Evolutionary conservation across 345 rosid species (phyloP), one percentile per base, ranked within the genome.

Genomic region (Gossypium mustelinum): DNA sequence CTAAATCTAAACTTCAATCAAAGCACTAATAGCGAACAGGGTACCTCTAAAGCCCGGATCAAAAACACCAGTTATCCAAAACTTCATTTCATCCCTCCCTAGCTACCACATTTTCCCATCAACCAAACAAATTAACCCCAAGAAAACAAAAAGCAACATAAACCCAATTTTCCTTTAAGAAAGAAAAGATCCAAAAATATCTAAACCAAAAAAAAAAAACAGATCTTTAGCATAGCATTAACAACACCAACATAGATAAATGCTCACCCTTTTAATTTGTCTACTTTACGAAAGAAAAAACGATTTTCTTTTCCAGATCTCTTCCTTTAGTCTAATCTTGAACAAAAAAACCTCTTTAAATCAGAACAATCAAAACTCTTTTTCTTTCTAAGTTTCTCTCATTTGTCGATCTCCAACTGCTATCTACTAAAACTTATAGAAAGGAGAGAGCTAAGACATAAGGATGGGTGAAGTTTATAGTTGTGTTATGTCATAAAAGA

Each of bases 171-270:
- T 12, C 52, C 24, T 59, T 25, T 7, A 71, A 73, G 70, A 18
- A 55, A 74, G 63, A 62, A 75, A 67, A 71, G 64, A 77, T 66
- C 52, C 74, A 69, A 60, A 9, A 64, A 45, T 68, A 73, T 67
- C 73, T 9, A 4, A 57, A 70, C 22, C 24, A 74, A 22, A 63
- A 17, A 0, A 27, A 16, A 64, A 65, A 45, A 51, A 27, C 45
- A 70, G 61, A 70, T 70, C 73, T 52, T 52, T 2, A 52, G 17
- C 61, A 50, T 52, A 11, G 20, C 51, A 57, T 17, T 58, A 58
- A 34, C 27, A 47, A 43, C 29, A 22, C 10, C 4, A 54, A 60
- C 18, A 59, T 3, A 64, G 60, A 54, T 47, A 57, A 72, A 76
- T 2, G 13, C 52, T n/a, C 79, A 75, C 72, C 74, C 56, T 56